Base-by-base conservation (phyloP, 2,329 filamentous ascomycete species). In the Didymella arachidicola region DNA sequence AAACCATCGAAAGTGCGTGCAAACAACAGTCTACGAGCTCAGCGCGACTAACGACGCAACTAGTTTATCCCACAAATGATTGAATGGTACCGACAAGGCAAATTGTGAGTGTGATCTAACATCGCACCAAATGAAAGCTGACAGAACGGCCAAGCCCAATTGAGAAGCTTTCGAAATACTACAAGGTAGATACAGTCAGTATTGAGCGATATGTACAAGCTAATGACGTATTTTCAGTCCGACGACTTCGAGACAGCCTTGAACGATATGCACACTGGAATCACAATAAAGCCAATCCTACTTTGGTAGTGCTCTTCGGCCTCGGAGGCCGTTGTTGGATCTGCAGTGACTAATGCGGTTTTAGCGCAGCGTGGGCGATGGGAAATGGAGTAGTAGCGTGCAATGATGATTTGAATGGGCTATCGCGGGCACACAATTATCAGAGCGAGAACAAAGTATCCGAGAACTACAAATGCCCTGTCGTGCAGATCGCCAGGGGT, bases 51-150 rank as follows among this genome's bases (percentile, higher is more conserved):
- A 53, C 22, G 4, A 18, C 2, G n/a, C 2, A 4, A 27, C 7
- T 34, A 80, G 43, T 81, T 75, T 59, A 72, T 83, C 4, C 81
- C 82, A 0, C 71, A 79, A 66, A 74, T 83, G 80, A 80, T 84
- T 16, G 60, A 78, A 47, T 83, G 81, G 82, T 81, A 81, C 55
- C 67, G 75, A 14, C 73, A 80, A 41, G 81, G 81, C 7, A 77
- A 72, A 60, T 80, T 84, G 63, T 66, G 41, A 61, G 63, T 52
- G 45, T 32, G 14, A 7, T 16, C 19, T 2, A 12, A 26, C 22
- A 43, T 26, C 7, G 7, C 10, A 43, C 16, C 3, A 5, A 2
- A 10, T 7, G 12, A n/a, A 4, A 30, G 5, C 49, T 59, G 22
- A 64, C 26, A 42, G 19, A 11, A 36, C 7, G 26, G 1, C 10